phyloP scores from a whole-genome alignment of 2,329 filamentous ascomycete species.

The Paecilomyces variotii region DNA sequence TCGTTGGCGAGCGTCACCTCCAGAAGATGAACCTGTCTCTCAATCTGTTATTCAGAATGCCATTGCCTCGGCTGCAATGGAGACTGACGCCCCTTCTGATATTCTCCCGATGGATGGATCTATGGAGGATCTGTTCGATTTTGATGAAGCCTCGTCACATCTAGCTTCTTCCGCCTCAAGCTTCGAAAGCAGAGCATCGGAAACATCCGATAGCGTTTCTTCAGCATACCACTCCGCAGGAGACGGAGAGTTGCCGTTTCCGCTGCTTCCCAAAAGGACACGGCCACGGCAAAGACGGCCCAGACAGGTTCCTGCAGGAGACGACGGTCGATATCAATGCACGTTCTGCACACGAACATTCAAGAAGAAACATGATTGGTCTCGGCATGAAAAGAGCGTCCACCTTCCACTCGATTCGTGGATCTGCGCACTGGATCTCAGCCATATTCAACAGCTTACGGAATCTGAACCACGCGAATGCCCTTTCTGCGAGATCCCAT shows the following conservation, averaged over 20 bases:
- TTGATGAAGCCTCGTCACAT: constrained; percentile 19
- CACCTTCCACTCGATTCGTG: constrained; percentile 41
- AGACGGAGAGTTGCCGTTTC: constrained; percentile 14
- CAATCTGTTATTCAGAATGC: constrained; percentile 33
- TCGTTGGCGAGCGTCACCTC: constrained; percentile 38
- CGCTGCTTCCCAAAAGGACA: constrained; percentile 10
- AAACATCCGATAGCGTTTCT: constrained; percentile 22
- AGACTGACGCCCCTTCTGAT: background rate
- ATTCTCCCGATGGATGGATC: background rate
- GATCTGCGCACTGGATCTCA: constrained; percentile 20
- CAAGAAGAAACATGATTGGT: constrained; percentile 44
- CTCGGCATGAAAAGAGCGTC: constrained; percentile 43
- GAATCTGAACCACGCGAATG: constrained; percentile 22
- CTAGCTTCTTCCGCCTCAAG: constrained; percentile 23
- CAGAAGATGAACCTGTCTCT: constrained; percentile 38
- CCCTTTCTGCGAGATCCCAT: constrained; percentile 41
- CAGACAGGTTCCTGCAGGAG: constrained; percentile 1
- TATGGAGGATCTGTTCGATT: constrained; percentile 15
- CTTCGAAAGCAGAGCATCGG: constrained; percentile 19
- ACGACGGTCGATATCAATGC: constrained; percentile 31
- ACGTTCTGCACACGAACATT: constrained; percentile 44
- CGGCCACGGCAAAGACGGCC: constrained; percentile 3
- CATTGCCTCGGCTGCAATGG: constrained; percentile 9
- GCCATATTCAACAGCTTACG: constrained; percentile 8
- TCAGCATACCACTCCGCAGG: constrained; percentile 22